Conservation (phyloP, 2,329 filamentous ascomycete genomes). For the Dothideomycetidae sp. region DNA sequence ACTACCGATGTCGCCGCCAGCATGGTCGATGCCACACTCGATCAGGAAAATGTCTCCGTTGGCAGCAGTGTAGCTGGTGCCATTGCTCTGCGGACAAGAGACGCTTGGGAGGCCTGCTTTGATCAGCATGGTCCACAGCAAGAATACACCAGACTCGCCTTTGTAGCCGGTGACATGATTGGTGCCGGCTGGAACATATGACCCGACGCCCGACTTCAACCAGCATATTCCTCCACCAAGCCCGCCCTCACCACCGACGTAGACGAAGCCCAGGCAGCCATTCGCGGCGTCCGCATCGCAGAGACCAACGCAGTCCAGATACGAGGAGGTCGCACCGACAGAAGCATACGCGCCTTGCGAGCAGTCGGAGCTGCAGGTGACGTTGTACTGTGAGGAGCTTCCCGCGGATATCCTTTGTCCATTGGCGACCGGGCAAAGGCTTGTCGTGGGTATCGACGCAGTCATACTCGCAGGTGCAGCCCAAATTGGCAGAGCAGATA, state of each 20-base stretch:
- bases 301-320: constrained; percentile 11
- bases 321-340: constrained; percentile 5
- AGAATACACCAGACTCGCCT: not conserved
- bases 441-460: constrained; percentile 9
- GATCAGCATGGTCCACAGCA: constrained; percentile 9
- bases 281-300: constrained; percentile 8
- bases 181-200: constrained; percentile 2
- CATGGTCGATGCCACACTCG: constrained; percentile 21
- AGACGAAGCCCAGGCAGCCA: constrained; percentile 9
- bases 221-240: constrained; percentile 8
- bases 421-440: constrained; percentile 3
- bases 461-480: constrained; percentile 7
- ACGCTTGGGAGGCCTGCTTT: constrained; percentile 8
- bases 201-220: constrained; percentile 6
- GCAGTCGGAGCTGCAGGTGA: constrained; percentile 8
- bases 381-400: constrained; percentile 4
- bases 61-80: constrained; percentile 16
- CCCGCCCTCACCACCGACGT: constrained; percentile 10
- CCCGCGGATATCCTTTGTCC: constrained; percentile 3
- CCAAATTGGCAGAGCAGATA: too few relatives aligned
- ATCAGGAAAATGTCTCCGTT: constrained; percentile 19
- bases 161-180: constrained; percentile 9
- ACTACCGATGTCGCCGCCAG: constrained; percentile 18
- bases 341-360: constrained; percentile 6
- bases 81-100: constrained; percentile 14